Evolutionary conservation across 352 stramenopile species (phyloP), one percentile per base, ranked within the genome.

Genomic region (Aphanomyces cochlioides): DNA sequence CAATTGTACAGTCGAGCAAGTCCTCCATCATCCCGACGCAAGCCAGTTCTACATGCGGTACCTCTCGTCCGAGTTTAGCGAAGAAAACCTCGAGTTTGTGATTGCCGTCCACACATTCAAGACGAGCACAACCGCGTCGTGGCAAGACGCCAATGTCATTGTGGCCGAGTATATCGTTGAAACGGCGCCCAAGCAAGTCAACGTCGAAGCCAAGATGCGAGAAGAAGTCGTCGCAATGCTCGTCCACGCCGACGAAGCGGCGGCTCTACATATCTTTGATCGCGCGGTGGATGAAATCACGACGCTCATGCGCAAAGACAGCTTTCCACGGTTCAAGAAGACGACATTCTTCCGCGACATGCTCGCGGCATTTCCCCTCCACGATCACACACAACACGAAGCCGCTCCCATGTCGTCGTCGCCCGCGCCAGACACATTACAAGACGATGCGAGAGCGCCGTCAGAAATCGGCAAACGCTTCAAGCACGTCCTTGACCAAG

Each of bases 311-410:
- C 87, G 74, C 38, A 90, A 90, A 66, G 84, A 93, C 74, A 90
- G 82, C 40, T 90, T 93, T 53, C 83, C 82, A 7, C 83, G 82
- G 10, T 93, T 92, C 77, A 91, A 93, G 69, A 92, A 92, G 74
- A 90, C 80, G 63, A 61, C 76, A 2, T 65, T 81, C 36, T 92
- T 93, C 74, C 79, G 89, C 67, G 84, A 73, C 47, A 73, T 92
- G 5, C 72, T 93, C 13, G 77, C 90, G 41, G 77, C 72, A 6
- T 74, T 90, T n/a, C 47, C 37, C 4, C 37, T 43, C 8, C 40
- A 50, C 5, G n/a, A 48, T n/a, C 64, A 70, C 64, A 17, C 5
- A 61, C 17, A 12, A 3, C 60, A 6, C 15, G 43, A 34, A 21
- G 50, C 37, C 50, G 19, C 7, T 1, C 17, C 50, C 21, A 61